Evolutionary conservation across 306 rosid species (phyloP).

Genomic region (Styphnolobium japonicum): DNA sequence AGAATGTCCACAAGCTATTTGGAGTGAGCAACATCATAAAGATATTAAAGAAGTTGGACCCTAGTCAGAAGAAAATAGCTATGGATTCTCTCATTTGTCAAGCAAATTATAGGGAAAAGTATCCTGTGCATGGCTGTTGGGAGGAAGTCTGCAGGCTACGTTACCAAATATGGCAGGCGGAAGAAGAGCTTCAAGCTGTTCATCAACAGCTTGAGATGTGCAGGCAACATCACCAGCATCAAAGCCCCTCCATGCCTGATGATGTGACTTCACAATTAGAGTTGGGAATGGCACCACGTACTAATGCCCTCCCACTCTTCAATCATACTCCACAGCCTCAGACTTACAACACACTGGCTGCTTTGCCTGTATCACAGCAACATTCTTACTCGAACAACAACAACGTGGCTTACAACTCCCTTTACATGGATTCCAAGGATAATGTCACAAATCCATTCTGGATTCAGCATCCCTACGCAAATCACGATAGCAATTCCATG

Average conservation of each 20-base stretch:
- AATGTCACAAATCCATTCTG: constrained; percentile 22
- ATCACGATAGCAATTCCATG: constrained; percentile 8
- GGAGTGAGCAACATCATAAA: constrained; percentile 52
- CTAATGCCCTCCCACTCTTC: constrained; percentile 30
- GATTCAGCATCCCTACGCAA: constrained; percentile 18
- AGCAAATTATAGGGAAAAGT: constrained; percentile 38
- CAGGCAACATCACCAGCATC: constrained; percentile 40
- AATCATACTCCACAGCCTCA: constrained; percentile 37
- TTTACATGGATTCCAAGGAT: constrained; percentile 30
- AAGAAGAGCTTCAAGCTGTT: constrained; percentile 46
- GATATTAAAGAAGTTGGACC: constrained; percentile 30
- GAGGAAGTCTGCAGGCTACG: constrained; percentile 33
- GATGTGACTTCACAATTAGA: constrained; percentile 40
- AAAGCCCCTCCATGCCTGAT: constrained; percentile 1
- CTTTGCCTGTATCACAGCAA: constrained; percentile 40
- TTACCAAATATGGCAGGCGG: constrained; percentile 34
- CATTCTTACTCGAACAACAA: constrained; percentile 30
- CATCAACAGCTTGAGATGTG: constrained; percentile 37
- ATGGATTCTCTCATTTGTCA: constrained; percentile 51
- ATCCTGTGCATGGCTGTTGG: constrained; percentile 48
- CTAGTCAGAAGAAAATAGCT: constrained; percentile 30
- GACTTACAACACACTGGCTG: constrained; percentile 17
- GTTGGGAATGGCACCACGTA: constrained; percentile 39
- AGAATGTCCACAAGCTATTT: constrained; percentile 51
- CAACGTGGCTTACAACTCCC: constrained; percentile 4